Evolutionary conservation across 495 filamentous ascomycete species (phyloP).

Genomic region (Polyplosphaeria fusca): DNA sequence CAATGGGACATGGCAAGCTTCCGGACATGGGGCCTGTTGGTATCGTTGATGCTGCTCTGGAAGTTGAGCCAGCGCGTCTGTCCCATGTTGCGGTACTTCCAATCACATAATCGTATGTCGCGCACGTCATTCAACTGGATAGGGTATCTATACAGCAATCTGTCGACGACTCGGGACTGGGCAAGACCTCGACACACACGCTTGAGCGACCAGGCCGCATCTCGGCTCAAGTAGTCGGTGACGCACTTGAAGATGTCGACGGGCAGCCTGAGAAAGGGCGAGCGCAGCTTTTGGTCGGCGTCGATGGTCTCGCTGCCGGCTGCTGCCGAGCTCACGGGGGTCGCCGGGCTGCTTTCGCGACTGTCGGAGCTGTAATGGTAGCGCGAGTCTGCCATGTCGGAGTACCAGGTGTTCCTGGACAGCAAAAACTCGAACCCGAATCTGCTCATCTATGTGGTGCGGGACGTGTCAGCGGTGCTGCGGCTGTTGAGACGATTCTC

Average conservation of each 20-base stretch:
- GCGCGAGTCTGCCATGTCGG: neutral
- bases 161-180: constrained; percentile 12
- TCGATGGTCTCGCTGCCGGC: neutral
- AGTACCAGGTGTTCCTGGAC: neutral
- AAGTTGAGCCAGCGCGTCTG: constrained; percentile 18
- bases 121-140: constrained; percentile 23
- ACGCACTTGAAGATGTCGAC: constrained; percentile 31
- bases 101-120: constrained; percentile 18
- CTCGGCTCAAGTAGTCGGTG: constrained; percentile 23
- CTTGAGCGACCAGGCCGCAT: constrained; percentile 22
- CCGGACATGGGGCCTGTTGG: constrained; percentile 21
- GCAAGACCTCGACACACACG: constrained; percentile 21
- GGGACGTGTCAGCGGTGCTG: too few species aligned
- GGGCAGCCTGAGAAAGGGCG: constrained; percentile 23
- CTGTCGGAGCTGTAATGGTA: neutral
- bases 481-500: too few species aligned
- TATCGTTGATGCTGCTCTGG: constrained; percentile 16
- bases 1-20: constrained; percentile 30
- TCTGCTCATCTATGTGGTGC: neutral
- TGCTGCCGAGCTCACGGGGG: neutral
- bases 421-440: neutral
- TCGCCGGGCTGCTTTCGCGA: neutral
- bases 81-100: constrained; percentile 23
- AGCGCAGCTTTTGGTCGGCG: neutral
- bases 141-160: constrained; percentile 23